Evolutionary conservation across 2,329 filamentous ascomycete genomes (phyloP).

Genomic region (Ascochyta rabiei): DNA sequence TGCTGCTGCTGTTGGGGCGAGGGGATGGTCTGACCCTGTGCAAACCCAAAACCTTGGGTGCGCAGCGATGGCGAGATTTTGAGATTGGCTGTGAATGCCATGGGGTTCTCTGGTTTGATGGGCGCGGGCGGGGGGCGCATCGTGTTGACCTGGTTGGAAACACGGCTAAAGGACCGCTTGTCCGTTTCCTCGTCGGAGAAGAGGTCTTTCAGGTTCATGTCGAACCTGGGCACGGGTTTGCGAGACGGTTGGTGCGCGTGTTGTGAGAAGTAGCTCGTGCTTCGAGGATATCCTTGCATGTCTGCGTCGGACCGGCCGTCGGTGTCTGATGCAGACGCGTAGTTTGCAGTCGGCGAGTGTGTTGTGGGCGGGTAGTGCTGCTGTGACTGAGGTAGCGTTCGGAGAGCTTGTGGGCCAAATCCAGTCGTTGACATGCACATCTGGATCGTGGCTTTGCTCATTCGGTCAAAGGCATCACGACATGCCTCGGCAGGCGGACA

Average conservation of each 20-base stretch:
- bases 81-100: slow-evolving; percentile 34
- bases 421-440: slow-evolving; percentile 91
- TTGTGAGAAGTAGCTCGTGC: slow-evolving; percentile 26
- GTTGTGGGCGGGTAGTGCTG: slow-evolving; percentile 26
- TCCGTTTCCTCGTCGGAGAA: slow-evolving; percentile 50
- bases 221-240: slow-evolving; percentile 61
- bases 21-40: slow-evolving; percentile 19
- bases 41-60: slow-evolving; percentile 27
- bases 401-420: slow-evolving; percentile 63
- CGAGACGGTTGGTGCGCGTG: slow-evolving; percentile 32
- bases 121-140: slow-evolving; percentile 41
- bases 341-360: slow-evolving; percentile 33
- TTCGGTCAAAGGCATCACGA: slow-evolving; percentile 91
- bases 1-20: slow-evolving; percentile 25
- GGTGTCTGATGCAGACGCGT: slow-evolving; percentile 36
- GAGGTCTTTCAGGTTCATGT: slow-evolving; percentile 52
- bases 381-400: slow-evolving; percentile 26
- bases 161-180: slow-evolving; percentile 46
- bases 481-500: slow-evolving; percentile 95
- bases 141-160: slow-evolving; percentile 44
- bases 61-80: slow-evolving; percentile 47
- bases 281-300: slow-evolving; percentile 35
- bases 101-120: slow-evolving; percentile 33
- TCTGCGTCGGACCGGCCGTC: slow-evolving; percentile 35
- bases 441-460: slow-evolving; percentile 92